A percentile compares a stretch with the other conserved stretches of the same genome.
These are phyloP conservation scores for Trichoderma breve DNA, from an alignment of 2,329 filamentous ascomycete species.

Conservation along the genomic window DNA sequence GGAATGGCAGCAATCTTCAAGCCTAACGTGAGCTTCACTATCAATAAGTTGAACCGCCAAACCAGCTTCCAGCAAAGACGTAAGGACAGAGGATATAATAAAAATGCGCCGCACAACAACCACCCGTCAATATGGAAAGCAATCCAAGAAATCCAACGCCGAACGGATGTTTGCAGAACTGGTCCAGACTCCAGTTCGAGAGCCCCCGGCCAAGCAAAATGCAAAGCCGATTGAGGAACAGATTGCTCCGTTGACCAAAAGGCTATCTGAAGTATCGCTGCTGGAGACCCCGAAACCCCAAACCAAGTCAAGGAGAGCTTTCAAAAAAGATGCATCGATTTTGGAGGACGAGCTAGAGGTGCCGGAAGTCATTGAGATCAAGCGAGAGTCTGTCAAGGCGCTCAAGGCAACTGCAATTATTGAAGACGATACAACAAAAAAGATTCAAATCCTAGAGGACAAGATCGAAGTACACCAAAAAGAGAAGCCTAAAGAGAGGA, in stretches of 20 bases:
- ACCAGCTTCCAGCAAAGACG: not conserved
- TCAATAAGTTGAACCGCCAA: not conserved
- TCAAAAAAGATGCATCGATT: constrained; percentile 10
- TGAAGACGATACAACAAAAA: not conserved
- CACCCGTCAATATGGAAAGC: constrained; percentile 52
- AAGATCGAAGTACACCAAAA: not conserved
- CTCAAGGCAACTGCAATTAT: not conserved
- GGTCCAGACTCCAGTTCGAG: constrained; percentile 49
- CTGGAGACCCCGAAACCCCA: constrained; percentile 22
- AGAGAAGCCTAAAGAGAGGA: not conserved
- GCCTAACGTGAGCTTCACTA: constrained; percentile 3
- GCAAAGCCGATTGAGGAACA: constrained; percentile 25
- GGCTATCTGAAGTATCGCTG: constrained; percentile 35
- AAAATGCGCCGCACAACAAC: constrained; percentile 47
- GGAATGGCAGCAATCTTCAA: constrained; percentile 15
- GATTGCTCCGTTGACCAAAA: constrained; percentile 36
- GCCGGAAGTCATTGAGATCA: not conserved
- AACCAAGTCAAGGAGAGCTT: constrained; percentile 23
- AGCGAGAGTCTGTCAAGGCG: not conserved
- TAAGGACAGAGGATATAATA: not conserved
- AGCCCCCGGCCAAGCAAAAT: constrained; percentile 23
- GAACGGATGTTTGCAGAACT: constrained; percentile 52
- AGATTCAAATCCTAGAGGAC: not conserved
- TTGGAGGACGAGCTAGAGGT: constrained; percentile 19
- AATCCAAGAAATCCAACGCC: constrained; percentile 45